These are phyloP conservation scores for Lecanicillium sp. DNA, from an alignment of 2,329 filamentous ascomycete genomes.

Conservation along the genomic window DNA sequence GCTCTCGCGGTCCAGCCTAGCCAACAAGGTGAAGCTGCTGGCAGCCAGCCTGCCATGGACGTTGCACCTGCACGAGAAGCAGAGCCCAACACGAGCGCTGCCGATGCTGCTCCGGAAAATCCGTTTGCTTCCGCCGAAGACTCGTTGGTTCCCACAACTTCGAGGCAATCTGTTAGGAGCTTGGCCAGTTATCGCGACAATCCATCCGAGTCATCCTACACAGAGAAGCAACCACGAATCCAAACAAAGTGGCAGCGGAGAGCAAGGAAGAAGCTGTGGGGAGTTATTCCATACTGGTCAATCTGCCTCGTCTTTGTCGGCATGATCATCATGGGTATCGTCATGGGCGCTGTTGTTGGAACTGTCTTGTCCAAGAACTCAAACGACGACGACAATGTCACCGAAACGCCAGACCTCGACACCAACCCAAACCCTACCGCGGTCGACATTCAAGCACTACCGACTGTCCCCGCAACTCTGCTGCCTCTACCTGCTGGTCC, in stretches of 20 bases:
- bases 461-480: constrained; percentile 44
- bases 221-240: constrained; percentile 39
- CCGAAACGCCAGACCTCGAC: constrained; percentile 16
- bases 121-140: constrained; percentile 55
- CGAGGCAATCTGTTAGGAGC: constrained; percentile 34
- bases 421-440: constrained; percentile 30
- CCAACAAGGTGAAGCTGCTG: background rate
- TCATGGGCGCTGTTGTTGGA: constrained; percentile 53
- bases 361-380: constrained; percentile 30
- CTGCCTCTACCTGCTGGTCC: constrained; percentile 48
- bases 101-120: constrained; percentile 54
- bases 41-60: background rate
- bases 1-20: constrained; percentile 8
- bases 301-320: constrained; percentile 44
- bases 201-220: constrained; percentile 36
- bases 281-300: constrained; percentile 57
- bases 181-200: constrained; percentile 50
- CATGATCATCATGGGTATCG: constrained; percentile 46
- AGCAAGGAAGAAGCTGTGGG: constrained; percentile 51
- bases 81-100: constrained; percentile 55
- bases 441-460: constrained; percentile 46
- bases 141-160: constrained; percentile 41
- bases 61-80: constrained; percentile 45
- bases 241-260: constrained; percentile 46
- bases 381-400: background rate